phyloP scores from a whole-genome alignment of 345 rosid genomes.

The Mallotus nudiflorus region DNA sequence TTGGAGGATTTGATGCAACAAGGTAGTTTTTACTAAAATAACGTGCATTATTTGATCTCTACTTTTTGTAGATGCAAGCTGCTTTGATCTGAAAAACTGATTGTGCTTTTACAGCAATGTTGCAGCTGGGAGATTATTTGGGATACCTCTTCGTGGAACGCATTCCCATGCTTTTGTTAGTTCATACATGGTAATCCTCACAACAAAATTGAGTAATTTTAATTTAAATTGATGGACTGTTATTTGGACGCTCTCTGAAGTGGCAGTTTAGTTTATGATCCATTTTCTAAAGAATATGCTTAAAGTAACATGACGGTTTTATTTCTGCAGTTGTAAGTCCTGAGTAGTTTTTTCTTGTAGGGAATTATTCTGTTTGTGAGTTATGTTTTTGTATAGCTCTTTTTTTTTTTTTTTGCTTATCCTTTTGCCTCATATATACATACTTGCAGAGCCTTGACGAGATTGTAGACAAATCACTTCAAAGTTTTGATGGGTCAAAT shows the following conservation, averaged over 20 bases:
- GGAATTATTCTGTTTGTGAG: not conserved
- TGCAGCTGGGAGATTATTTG: constrained; percentile 87
- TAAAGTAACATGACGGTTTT: not conserved
- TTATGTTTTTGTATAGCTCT: not conserved
- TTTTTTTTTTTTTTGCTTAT: constrained; percentile 8
- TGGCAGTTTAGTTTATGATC: not conserved
- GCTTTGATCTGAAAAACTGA: constrained; percentile 9
- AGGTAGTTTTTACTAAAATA: constrained; percentile 41
- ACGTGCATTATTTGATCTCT: not conserved
- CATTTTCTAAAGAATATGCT: not conserved
- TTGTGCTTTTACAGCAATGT: constrained; percentile 62
- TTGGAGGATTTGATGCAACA: constrained; percentile 98
- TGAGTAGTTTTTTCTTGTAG: not conserved
- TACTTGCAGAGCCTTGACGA: constrained; percentile 79
- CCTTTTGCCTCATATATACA: constrained; percentile 21
- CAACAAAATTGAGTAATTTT: not conserved
- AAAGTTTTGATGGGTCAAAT: constrained; percentile 60
- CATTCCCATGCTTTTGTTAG: constrained; percentile 99
- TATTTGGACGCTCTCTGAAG: constrained; percentile 1
- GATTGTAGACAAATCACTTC: constrained; percentile 62
- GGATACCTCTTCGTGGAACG: constrained; percentile 94
- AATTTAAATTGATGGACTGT: not conserved
- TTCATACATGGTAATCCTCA: constrained; percentile 66
- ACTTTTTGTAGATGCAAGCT: not conserved
- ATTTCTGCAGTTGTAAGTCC: too few species aligned